A percentile compares a stretch with the other conserved stretches of the same genome.
phyloP scores from a whole-genome alignment of 2,329 filamentous ascomycete genomes.

The Botrytis medusae region DNA sequence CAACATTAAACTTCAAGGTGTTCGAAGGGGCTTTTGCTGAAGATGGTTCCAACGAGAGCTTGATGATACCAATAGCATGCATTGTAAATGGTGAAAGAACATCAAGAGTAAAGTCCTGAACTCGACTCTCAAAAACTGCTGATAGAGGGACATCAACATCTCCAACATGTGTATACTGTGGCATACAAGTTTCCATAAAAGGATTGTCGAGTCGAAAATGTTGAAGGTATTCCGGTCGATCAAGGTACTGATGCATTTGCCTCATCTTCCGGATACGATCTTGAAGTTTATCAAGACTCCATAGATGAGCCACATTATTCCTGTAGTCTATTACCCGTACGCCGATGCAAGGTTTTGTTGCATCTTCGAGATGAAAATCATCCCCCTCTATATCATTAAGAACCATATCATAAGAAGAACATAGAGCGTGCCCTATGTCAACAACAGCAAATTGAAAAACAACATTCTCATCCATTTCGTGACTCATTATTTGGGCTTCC shows the following conservation, averaged over 20 bases:
- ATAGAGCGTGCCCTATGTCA: slow-evolving; percentile 82
- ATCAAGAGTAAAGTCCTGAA: slow-evolving; percentile 91
- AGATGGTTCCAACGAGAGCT: slow-evolving; percentile 88
- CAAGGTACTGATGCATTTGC: slow-evolving; percentile 94
- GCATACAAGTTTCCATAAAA: slow-evolving; percentile 87
- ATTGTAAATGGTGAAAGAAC: slow-evolving; percentile 90
- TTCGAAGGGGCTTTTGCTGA: slow-evolving; percentile 88
- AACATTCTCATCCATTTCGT: slow-evolving; percentile 88
- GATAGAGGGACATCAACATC: slow-evolving; percentile 90
- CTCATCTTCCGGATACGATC: slow-evolving; percentile 88
- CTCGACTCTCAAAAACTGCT: slow-evolving; percentile 89
- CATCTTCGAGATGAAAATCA: slow-evolving; percentile 76
- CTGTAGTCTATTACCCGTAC: slow-evolving; percentile 90
- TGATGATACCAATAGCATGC: slow-evolving; percentile 85
- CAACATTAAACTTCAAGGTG: slow-evolving; percentile 95
- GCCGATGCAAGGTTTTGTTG: slow-evolving; percentile 85
- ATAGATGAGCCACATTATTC: slow-evolving; percentile 80
- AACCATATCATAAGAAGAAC: slow-evolving; percentile 95
- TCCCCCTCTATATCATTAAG: slow-evolving; percentile 86
- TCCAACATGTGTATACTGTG: slow-evolving; percentile 86
- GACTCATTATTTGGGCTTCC: slow-evolving; percentile 97
- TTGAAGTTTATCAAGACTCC: slow-evolving; percentile 91
- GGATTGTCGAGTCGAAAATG: slow-evolving; percentile 92
- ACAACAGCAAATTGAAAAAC: slow-evolving; percentile 94
- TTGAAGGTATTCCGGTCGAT: slow-evolving; percentile 90